Conservation (phyloP, 2,329 filamentous ascomycete genomes). For the Venturia effusa region DNA sequence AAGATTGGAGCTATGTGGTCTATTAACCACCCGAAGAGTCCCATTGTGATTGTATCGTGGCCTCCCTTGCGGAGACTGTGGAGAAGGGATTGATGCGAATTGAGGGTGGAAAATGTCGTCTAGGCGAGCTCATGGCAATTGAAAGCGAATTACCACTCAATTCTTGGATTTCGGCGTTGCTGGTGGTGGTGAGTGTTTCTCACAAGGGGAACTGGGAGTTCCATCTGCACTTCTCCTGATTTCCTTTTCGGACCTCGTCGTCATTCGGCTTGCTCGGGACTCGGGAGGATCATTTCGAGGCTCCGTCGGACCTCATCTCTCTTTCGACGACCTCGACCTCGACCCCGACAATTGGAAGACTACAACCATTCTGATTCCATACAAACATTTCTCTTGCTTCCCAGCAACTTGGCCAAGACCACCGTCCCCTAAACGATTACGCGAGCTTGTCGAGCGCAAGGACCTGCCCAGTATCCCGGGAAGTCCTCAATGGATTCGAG, state of each 20-base stretch:
- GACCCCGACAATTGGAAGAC: background rate
- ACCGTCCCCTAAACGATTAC: background rate
- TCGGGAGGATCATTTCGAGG: too few species aligned
- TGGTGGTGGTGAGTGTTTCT: background rate
- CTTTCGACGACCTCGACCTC: background rate
- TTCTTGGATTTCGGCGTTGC: background rate
- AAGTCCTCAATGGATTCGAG: background rate
- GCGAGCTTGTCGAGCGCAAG: background rate
- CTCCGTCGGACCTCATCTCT: too few species aligned
- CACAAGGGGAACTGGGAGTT: background rate
- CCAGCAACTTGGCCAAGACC: background rate
- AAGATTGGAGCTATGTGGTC: constrained; percentile 28
- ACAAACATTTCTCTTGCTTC: background rate
- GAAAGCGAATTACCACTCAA: background rate
- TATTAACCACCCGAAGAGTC: constrained; percentile 24
- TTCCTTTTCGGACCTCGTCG: too few species aligned
- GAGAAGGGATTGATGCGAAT: background rate
- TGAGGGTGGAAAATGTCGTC: background rate
- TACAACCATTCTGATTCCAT: background rate
- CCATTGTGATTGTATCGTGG: constrained; percentile 18
- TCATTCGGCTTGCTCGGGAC: too few species aligned
- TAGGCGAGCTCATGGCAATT: background rate
- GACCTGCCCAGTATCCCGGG: background rate
- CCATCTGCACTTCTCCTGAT: too few species aligned
- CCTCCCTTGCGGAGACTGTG: background rate